Percentiles rank a stretch among this genome's conserved stretches.
Evolutionary conservation across 805 yeast genomes (phyloP).

Genomic region (Cyberlindnera meyerae): DNA sequence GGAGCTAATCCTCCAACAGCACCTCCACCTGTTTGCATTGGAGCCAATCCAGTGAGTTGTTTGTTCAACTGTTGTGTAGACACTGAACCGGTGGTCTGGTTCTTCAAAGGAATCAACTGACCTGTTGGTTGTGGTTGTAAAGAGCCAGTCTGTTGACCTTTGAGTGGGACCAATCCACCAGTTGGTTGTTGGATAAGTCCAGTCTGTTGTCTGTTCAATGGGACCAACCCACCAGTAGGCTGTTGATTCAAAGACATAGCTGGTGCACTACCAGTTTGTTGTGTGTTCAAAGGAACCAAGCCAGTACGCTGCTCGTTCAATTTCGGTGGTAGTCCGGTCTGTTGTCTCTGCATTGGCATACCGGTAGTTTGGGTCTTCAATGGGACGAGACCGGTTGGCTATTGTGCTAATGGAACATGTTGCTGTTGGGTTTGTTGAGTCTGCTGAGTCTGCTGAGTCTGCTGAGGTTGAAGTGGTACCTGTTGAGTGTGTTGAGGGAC

Average conservation of each 20-base stretch:
- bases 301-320: constrained; percentile 40
- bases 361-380: constrained; percentile 12
- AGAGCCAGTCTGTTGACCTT: constrained; percentile 14
- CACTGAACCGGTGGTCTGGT: constrained; percentile 31
- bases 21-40: constrained; percentile 17
- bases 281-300: constrained; percentile 42
- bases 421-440: background rate
- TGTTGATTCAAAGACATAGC: constrained; percentile 27
- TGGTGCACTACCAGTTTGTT: constrained; percentile 14
- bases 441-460: background rate
- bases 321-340: constrained; percentile 61
- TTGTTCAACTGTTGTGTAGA: constrained; percentile 21
- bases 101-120: constrained; percentile 10
- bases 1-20: constrained; percentile 24
- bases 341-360: constrained; percentile 43
- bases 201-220: constrained; percentile 21
- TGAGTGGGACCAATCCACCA: constrained; percentile 26
- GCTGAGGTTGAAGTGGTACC: too few species aligned
- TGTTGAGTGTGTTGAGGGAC: constrained; percentile 1
- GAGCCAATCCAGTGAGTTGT: constrained; percentile 31
- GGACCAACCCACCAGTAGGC: constrained; percentile 31
- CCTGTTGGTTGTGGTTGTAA: constrained; percentile 16
- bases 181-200: constrained; percentile 28
- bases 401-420: constrained; percentile 6
- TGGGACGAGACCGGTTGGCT: constrained; percentile 11